A percentile compares a stretch with the other conserved stretches of the same genome.
These are phyloP conservation scores for Fonsecaea erecta DNA, from an alignment of 2,329 filamentous ascomycete species.

Conservation along the genomic window DNA sequence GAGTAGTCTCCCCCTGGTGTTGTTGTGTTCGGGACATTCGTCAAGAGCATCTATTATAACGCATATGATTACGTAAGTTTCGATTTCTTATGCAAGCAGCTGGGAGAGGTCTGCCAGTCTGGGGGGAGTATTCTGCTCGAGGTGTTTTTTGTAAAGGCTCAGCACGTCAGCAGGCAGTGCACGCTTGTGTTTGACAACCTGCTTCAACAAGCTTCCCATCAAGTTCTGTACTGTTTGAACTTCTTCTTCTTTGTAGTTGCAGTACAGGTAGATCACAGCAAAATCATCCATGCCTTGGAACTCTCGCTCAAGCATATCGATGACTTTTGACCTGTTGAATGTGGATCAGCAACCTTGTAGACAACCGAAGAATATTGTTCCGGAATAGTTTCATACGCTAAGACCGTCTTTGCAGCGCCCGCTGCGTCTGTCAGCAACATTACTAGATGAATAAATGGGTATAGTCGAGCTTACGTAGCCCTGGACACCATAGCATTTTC, in stretches of 20 bases:
- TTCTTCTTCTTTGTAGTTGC: conserved; percentile 46
- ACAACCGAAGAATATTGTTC: too few relatives aligned
- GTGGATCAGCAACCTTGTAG: too few relatives aligned
- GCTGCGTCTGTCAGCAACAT: not conserved
- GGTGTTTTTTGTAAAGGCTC: too few relatives aligned
- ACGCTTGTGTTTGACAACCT: too few relatives aligned
- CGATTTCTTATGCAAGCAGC: too few relatives aligned
- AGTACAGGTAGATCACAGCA: conserved; percentile 55
- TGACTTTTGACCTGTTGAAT: conserved; percentile 13
- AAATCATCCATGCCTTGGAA: conserved; percentile 32
- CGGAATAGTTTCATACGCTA: not conserved
- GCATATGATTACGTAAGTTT: conserved; percentile 23
- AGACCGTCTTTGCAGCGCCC: conserved; percentile 32
- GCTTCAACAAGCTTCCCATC: conserved; percentile 15
- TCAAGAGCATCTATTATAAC: conserved; percentile 38
- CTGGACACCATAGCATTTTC: too few relatives aligned
- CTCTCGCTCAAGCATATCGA: conserved; percentile 22
- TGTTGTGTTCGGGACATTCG: conserved; percentile 24
- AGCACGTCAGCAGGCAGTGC: too few relatives aligned
- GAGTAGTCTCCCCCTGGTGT: not conserved
- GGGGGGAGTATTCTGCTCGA: too few relatives aligned
- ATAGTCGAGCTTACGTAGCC: too few relatives aligned
- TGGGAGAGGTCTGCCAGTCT: too few relatives aligned
- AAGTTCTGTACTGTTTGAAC: conserved; percentile 43
- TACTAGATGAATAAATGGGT: too few relatives aligned